Evolutionary conservation across 2,329 filamentous ascomycete genomes (phyloP).

Genomic region (Beauveria brongniartii): DNA sequence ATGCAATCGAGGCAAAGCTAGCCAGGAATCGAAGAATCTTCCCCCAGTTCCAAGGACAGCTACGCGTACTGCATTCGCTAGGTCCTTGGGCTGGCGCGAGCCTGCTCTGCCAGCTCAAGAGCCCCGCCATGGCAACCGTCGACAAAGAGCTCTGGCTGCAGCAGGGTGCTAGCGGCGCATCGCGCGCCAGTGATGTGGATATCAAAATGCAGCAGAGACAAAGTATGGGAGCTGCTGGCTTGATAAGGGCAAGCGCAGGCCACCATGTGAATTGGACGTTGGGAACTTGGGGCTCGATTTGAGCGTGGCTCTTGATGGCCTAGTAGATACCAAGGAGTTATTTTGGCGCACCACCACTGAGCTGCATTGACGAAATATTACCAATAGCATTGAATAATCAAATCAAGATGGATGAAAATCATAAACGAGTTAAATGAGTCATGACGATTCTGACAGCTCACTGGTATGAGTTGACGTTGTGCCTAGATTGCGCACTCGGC

Average conservation of each 20-base stretch:
- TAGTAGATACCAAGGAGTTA: not conserved
- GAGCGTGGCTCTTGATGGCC: not conserved
- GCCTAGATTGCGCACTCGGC: conserved; percentile 15
- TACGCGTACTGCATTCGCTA: conserved; percentile 60
- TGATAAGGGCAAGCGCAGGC: conserved; percentile 29
- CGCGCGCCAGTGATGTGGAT: conserved; percentile 50
- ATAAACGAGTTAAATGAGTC: not conserved
- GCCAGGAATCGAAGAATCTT: conserved; percentile 25
- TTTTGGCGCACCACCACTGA: not conserved
- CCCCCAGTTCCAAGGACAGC: conserved; percentile 44
- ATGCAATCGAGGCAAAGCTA: conserved; percentile 30
- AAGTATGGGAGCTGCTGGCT: conserved; percentile 51
- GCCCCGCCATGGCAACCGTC: conserved; percentile 60
- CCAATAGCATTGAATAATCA: not conserved
- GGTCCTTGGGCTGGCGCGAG: conserved; percentile 71
- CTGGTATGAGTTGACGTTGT: not conserved
- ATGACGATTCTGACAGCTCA: not conserved
- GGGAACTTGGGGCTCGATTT: conserved; percentile 51
- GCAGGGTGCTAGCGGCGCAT: conserved; percentile 57
- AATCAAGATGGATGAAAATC: not conserved
- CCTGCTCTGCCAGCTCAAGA: conserved; percentile 57
- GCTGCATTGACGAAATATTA: not conserved
- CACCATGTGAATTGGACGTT: conserved; percentile 51
- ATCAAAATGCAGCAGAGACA: conserved; percentile 51
- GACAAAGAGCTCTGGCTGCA: conserved; percentile 65